Conservation (phyloP, 108 stramenopile genomes). For the Mediolabrus comicus region DNA sequence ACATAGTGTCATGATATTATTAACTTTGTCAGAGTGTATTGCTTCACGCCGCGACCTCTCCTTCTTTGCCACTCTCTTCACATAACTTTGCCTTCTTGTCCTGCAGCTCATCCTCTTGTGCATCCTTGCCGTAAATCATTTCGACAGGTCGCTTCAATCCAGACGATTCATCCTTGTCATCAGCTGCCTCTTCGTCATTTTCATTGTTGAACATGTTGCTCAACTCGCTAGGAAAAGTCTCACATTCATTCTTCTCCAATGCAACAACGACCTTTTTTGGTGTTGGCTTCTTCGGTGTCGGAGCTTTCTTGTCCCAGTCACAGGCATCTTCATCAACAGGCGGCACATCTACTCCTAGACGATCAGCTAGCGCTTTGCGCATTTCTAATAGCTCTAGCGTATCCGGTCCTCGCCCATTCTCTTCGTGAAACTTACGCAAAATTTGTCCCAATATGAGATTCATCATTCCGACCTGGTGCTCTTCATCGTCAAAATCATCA, state of each 20-base stretch:
- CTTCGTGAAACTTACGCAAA: constrained; percentile 73
- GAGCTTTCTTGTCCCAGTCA: constrained; percentile 46
- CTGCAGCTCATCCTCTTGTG: not conserved
- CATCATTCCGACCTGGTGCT: constrained; percentile 72
- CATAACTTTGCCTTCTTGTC: constrained; percentile 1
- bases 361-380: constrained; percentile 72
- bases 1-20: constrained; percentile 1
- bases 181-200: constrained; percentile 13
- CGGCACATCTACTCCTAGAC: constrained; percentile 68
- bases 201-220: not conserved
- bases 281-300: constrained; percentile 12
- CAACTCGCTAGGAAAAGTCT: constrained; percentile 8
- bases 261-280: constrained; percentile 43
- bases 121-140: constrained; percentile 1
- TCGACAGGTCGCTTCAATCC: constrained; percentile 4
- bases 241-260: constrained; percentile 39
- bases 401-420: constrained; percentile 82
- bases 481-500: constrained; percentile 60
- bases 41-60: not conserved
- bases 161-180: not conserved
- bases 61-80: constrained; percentile 3
- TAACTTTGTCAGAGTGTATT: not conserved
- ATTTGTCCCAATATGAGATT: constrained; percentile 80
- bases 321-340: constrained; percentile 48
- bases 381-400: constrained; percentile 76